Conservation (phyloP, 2,329 filamentous ascomycete species). For the Aspergillus pseudoterreus region DNA sequence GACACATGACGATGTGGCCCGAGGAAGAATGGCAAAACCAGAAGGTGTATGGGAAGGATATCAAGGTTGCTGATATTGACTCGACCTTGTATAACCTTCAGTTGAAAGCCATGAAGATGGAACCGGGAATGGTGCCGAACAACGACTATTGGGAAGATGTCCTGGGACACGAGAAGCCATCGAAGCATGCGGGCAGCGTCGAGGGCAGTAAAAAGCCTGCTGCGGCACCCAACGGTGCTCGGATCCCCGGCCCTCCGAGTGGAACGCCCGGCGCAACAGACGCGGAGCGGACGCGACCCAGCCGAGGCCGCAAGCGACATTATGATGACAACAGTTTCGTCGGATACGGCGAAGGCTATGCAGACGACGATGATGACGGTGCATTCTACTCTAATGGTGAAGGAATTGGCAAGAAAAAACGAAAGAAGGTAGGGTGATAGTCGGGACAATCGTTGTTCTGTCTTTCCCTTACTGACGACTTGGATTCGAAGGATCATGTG, state of each 20-base stretch:
- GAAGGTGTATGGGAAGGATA: slow-evolving; percentile 45
- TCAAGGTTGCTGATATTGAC: slow-evolving; percentile 41
- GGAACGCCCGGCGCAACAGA: slow-evolving; percentile 28
- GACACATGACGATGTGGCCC: slow-evolving; percentile 44
- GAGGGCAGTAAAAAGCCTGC: slow-evolving; percentile 29
- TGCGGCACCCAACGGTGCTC: slow-evolving; percentile 20
- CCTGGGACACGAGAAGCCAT: slow-evolving; percentile 45
- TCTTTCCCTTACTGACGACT: slow-evolving; percentile 10
- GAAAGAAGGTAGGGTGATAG: slow-evolving; percentile 42
- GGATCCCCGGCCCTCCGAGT: slow-evolving; percentile 24
- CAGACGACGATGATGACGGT: slow-evolving; percentile 45
- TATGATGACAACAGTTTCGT: slow-evolving; percentile 51
- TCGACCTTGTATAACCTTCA: slow-evolving; percentile 41
- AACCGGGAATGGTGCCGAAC: slow-evolving; percentile 44
- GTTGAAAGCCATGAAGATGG: slow-evolving; percentile 45
- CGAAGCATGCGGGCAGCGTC: slow-evolving; percentile 30
- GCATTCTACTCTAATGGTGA: slow-evolving; percentile 43
- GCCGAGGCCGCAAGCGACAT: slow-evolving; percentile 47
- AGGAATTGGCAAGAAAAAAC: slow-evolving; percentile 44
- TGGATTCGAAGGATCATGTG: slow-evolving; percentile 35
- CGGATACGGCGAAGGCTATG: slow-evolving; percentile 49
- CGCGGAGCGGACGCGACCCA: slow-evolving; percentile 36
- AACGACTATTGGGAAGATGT: slow-evolving; percentile 48
- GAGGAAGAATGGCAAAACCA: slow-evolving; percentile 51
- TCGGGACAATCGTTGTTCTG: background rate